Evolutionary conservation across 371 early-diverging fungal genomes (phyloP).

Genomic region (Zopfochytrium polystomum): DNA sequence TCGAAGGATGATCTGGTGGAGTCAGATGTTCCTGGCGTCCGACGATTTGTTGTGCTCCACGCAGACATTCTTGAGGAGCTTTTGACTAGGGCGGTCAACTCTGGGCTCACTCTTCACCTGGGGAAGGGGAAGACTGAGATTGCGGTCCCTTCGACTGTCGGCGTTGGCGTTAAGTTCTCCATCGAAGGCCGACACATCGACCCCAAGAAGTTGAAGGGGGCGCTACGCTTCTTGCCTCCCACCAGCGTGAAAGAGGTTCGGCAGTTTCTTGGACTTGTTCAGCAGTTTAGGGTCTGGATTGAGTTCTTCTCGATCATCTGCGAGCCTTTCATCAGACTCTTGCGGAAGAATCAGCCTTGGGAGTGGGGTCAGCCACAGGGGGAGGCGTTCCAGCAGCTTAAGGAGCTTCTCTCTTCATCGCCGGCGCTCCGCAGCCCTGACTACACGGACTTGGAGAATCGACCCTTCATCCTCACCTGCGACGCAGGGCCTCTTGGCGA

Average conservation of each 20-base stretch:
- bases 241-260: conserved; percentile 8
- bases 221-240: too few species aligned
- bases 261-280: conserved; percentile 6
- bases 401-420: background rate
- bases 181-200: background rate
- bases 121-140: conserved; percentile 8
- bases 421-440: conserved; percentile 1
- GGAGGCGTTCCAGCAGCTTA: conserved; percentile 6
- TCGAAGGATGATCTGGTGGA: background rate
- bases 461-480: conserved; percentile 12
- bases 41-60: conserved; percentile 6
- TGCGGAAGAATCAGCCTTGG: conserved; percentile 4
- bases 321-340: conserved; percentile 13
- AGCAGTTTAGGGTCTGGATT: conserved; percentile 4
- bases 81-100: background rate
- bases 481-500: conserved; percentile 12
- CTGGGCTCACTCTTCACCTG: conserved; percentile 5
- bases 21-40: background rate
- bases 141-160: conserved; percentile 1
- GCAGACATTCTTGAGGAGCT: background rate
- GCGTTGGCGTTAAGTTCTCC: background rate
- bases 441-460: background rate
- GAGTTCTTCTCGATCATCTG: conserved; percentile 1
- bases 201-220: background rate
- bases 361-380: background rate